phyloP scores from a whole-genome alignment of 805 yeast genomes.

The Pichia paraexigua region DNA sequence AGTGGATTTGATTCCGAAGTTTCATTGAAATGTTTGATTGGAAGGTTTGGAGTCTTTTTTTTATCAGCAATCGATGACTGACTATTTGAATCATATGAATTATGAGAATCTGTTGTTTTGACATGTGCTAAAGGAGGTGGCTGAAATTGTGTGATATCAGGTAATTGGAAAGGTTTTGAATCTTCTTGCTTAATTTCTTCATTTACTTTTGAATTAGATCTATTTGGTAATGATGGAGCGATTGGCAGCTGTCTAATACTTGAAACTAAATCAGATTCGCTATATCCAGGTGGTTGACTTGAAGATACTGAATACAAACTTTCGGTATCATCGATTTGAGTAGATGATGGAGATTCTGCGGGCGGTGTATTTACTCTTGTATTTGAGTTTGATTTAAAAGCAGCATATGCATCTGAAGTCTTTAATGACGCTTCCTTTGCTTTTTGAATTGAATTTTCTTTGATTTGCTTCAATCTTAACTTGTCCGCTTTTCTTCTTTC shows the following conservation, averaged over 20 bases:
- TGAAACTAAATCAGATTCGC: not conserved
- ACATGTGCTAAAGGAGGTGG: slow-evolving; percentile 21
- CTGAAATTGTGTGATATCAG: slow-evolving; percentile 22
- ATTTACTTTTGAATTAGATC: not conserved
- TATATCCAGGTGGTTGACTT: not conserved
- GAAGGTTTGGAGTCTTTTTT: not conserved
- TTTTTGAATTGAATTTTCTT: slow-evolving; percentile 22
- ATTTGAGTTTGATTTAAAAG: not conserved
- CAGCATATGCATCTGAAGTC: slow-evolving; percentile 1
- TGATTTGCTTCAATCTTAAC: slow-evolving; percentile 20
- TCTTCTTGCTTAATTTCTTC: not conserved
- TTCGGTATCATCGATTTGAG: not conserved
- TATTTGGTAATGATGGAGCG: not conserved
- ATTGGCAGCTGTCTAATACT: not conserved
- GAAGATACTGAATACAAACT: not conserved
- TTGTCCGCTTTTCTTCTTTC: slow-evolving; percentile 20
- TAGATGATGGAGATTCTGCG: not conserved
- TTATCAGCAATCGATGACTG: not conserved
- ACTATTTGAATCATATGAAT: not conserved
- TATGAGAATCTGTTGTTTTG: not conserved
- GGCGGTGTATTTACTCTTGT: not conserved
- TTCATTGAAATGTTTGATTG: slow-evolving; percentile 1
- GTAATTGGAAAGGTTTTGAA: slow-evolving; percentile 17
- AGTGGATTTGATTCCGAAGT: not conserved
- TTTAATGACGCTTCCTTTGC: slow-evolving; percentile 14